Conservation (phyloP, 2,329 filamentous ascomycete genomes). For the Ceratocystis destructans region DNA sequence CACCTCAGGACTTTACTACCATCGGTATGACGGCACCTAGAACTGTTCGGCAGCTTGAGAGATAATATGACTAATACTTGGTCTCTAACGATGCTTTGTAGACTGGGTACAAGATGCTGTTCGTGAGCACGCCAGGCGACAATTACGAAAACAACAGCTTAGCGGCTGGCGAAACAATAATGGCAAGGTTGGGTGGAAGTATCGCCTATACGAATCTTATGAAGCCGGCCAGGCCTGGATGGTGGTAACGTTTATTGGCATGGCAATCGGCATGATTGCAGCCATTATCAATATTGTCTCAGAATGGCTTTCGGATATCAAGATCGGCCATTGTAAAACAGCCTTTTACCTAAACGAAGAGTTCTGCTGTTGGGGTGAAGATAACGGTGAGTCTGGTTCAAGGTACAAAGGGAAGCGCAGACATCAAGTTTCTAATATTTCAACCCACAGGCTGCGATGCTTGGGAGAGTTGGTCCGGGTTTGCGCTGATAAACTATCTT, state of each 20-base stretch:
- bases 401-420: neutral
- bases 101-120: constrained; percentile 98
- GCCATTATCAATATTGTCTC: constrained; percentile 89
- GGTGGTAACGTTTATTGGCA: constrained; percentile 83
- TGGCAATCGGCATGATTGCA: constrained; percentile 86
- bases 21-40: constrained; percentile 43
- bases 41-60: neutral
- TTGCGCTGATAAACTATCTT: constrained; percentile 67
- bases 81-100: constrained; percentile 22
- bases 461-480: constrained; percentile 79
- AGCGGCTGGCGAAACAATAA: constrained; percentile 49
- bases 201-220: constrained; percentile 72
- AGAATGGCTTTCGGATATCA: constrained; percentile 93
- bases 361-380: constrained; percentile 96
- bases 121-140: constrained; percentile 71
- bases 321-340: constrained; percentile 87
- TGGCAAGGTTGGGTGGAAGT: constrained; percentile 60
- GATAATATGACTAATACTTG: neutral
- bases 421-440: neutral
- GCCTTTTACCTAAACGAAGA: constrained; percentile 94
- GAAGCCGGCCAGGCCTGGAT: constrained; percentile 97
- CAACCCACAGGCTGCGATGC: constrained; percentile 53
- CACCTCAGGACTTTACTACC: constrained; percentile 69
- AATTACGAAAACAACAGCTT: constrained; percentile 57
- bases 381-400: constrained; percentile 45